Evolutionary conservation across 306 rosid species (phyloP).

Genomic region (Prunus fruticosa): DNA sequence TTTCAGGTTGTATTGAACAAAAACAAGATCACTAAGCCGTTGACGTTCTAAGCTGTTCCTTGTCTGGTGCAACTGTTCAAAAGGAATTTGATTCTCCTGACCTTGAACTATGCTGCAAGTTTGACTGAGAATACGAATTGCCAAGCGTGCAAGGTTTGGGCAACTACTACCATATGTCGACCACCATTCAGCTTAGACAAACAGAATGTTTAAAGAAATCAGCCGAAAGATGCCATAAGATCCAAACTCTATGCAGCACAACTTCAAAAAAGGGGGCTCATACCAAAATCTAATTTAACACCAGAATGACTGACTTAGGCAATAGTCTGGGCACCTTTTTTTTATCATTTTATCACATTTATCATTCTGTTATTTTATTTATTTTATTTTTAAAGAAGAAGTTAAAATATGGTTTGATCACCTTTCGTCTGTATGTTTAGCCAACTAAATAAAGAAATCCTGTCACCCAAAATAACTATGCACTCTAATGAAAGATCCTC

Average conservation of each 20-base stretch:
- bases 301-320: neutral
- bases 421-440: neutral
- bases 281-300: neutral
- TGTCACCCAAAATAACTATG: conserved; percentile 15
- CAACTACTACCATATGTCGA: conserved; percentile 81
- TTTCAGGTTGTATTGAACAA: conserved; percentile 47
- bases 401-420: neutral
- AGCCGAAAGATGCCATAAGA: neutral
- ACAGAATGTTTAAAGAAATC: conserved; percentile 4
- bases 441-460: conserved; percentile 10
- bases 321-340: neutral
- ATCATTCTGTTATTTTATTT: neutral
- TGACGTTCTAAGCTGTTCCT: conserved; percentile 63
- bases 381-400: too few species aligned
- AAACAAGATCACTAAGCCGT: conserved; percentile 62
- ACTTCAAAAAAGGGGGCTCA: neutral
- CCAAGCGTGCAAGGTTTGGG: conserved; percentile 58
- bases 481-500: conserved; percentile 34
- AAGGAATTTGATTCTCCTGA: conserved; percentile 46
- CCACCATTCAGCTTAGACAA: conserved; percentile 73
- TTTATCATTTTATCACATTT: neutral
- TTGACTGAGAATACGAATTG: conserved; percentile 67
- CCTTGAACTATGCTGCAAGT: conserved; percentile 52
- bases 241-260: neutral
- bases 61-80: conserved; percentile 46